phyloP scores from a whole-genome alignment of 352 stramenopile genomes.

The Globisporangium cylindrosporum region DNA sequence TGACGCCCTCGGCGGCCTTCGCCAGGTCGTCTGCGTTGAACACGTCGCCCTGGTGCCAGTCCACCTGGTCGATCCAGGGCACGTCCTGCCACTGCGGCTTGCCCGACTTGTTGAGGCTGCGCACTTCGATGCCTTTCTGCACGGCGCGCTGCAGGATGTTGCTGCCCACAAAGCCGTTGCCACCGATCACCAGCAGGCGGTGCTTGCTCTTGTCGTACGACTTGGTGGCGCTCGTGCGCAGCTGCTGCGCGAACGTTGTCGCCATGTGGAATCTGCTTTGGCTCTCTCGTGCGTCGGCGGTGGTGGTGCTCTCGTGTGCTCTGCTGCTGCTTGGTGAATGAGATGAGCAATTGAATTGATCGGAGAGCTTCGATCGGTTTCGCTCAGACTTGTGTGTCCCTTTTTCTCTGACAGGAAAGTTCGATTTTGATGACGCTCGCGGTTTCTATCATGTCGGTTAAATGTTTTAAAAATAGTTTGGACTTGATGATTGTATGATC shows the following conservation, averaged over 20 bases:
- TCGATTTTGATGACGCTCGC: not conserved
- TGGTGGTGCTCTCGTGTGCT: not conserved
- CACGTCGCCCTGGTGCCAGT: constrained; percentile 85
- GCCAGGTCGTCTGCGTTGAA: constrained; percentile 69
- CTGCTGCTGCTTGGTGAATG: not conserved
- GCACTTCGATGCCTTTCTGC: constrained; percentile 84
- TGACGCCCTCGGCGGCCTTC: constrained; percentile 69
- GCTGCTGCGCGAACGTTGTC: not conserved
- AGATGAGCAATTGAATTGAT: not conserved
- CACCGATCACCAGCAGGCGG: constrained; percentile 80
- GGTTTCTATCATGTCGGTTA: not conserved
- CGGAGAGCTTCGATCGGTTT: constrained; percentile 4
- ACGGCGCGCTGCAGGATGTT: constrained; percentile 88
- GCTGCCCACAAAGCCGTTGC: constrained; percentile 88
- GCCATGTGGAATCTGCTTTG: not conserved
- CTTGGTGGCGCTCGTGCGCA: constrained; percentile 34
- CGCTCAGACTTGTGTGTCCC: not conserved
- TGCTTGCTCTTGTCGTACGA: constrained; percentile 72
- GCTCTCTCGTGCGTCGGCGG: not conserved
- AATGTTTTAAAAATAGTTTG: not conserved
- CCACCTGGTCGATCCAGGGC: constrained; percentile 81
- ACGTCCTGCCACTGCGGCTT: constrained; percentile 79
- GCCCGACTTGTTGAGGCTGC: constrained; percentile 81
- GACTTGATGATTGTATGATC: not conserved
- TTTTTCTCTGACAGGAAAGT: not conserved